Evolutionary conservation across 2,329 filamentous ascomycete species (phyloP).

Genomic region (Diaporthe velutina): DNA sequence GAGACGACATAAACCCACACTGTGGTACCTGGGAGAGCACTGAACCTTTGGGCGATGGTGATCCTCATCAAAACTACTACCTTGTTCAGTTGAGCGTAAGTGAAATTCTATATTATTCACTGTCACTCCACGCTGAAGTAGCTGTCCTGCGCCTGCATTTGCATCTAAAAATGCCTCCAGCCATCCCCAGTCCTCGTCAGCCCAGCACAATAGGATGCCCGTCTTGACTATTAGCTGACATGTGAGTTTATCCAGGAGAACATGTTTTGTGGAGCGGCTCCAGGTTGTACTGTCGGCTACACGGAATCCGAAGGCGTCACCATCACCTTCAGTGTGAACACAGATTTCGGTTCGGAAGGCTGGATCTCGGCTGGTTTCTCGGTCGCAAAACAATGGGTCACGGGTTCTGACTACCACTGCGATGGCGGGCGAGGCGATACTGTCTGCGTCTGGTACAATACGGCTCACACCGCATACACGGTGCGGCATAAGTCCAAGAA

Average conservation of each 20-base stretch:
- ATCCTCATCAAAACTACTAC: neutral
- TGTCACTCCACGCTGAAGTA: neutral
- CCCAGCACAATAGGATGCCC: neutral
- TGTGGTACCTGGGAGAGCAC: neutral
- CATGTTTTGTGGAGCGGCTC: neutral
- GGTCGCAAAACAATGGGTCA: neutral
- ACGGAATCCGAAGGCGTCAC: neutral
- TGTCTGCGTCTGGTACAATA: neutral
- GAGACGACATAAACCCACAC: too few relatives aligned
- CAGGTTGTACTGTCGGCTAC: neutral
- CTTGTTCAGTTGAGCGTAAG: neutral
- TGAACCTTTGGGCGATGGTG: neutral
- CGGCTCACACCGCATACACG: neutral
- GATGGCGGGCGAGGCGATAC: neutral
- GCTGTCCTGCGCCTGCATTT: too few relatives aligned
- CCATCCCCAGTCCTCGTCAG: too few relatives aligned
- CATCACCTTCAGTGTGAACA: neutral
- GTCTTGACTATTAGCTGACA: neutral
- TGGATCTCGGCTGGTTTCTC: neutral
- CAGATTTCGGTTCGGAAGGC: too few relatives aligned
- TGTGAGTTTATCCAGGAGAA: neutral
- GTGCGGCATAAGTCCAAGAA: neutral
- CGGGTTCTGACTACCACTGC: neutral
- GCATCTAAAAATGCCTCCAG: too few relatives aligned
- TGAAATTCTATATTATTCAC: neutral